Evolutionary conservation across 768 basidiomycete species (phyloP).

Genomic region (Suillus placidus): DNA sequence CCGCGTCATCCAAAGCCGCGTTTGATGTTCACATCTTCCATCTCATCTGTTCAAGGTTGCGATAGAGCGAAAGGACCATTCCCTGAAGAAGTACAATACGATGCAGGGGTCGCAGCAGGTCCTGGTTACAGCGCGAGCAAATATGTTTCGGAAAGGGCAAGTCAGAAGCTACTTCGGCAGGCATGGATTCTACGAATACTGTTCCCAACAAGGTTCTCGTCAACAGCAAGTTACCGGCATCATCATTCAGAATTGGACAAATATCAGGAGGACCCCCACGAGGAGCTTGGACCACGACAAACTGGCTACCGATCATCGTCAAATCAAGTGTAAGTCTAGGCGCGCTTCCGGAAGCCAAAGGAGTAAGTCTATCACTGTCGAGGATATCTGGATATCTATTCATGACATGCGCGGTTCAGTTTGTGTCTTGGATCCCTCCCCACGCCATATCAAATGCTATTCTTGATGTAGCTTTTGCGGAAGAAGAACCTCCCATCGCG

Average conservation of each 20-base stretch:
- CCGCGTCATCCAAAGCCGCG: conserved; percentile 30
- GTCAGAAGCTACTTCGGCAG: conserved; percentile 8
- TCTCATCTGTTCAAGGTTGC: conserved; percentile 38
- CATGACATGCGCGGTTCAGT: conserved; percentile 7
- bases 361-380: conserved; percentile 20
- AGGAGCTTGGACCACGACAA: conserved; percentile 47
- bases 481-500: conserved; percentile 11
- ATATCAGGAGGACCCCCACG: conserved; percentile 41
- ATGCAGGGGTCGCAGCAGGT: conserved; percentile 39
- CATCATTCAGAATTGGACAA: conserved; percentile 50
- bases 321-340: conserved; percentile 34
- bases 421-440: conserved; percentile 24
- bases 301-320: conserved; percentile 51
- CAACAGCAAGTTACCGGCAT: conserved; percentile 38
- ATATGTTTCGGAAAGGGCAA: conserved; percentile 42
- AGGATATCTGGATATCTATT: background rate
- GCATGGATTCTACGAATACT: background rate
- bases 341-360: conserved; percentile 26
- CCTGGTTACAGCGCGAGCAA: conserved; percentile 52
- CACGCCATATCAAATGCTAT: conserved; percentile 21
- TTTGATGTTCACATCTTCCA: conserved; percentile 45
- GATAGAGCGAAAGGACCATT: conserved; percentile 30
- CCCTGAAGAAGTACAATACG: conserved; percentile 38
- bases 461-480: conserved; percentile 23
- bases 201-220: conserved; percentile 35